Evolutionary conservation across 2,329 filamentous ascomycete genomes (phyloP).

Genomic region (Xylaria sp.): DNA sequence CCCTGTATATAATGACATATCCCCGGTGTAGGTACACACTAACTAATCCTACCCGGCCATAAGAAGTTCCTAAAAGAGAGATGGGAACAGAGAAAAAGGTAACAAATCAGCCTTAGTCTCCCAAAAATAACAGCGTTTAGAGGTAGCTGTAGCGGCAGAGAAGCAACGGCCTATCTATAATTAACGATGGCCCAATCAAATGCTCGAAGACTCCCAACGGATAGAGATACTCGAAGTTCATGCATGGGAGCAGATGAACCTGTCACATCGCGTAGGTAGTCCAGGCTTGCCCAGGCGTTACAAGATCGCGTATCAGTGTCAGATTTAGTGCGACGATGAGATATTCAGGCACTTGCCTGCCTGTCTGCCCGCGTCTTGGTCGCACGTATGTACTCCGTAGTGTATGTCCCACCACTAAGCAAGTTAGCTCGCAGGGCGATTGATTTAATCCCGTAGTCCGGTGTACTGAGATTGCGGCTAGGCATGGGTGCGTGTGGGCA

Average conservation of each 20-base stretch:
- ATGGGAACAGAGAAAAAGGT: not conserved
- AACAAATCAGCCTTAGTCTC: not conserved
- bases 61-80: not conserved
- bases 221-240: not conserved
- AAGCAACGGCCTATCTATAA: slow-evolving; percentile 6
- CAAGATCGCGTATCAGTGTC: slow-evolving; percentile 23
- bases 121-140: slow-evolving; percentile 5
- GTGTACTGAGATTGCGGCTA: slow-evolving; percentile 5
- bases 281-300: slow-evolving; percentile 17
- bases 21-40: not conserved
- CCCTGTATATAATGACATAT: not conserved
- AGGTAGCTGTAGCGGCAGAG: not conserved
- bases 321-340: slow-evolving; percentile 10
- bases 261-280: slow-evolving; percentile 15
- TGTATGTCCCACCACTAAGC: not conserved
- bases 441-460: not conserved
- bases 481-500: not conserved
- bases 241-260: slow-evolving; percentile 7
- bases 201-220: not conserved
- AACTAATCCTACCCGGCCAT: not conserved
- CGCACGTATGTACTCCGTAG: not conserved
- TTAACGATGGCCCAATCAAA: slow-evolving; percentile 1
- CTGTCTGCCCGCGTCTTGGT: not conserved
- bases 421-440: not conserved
- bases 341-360: not conserved